Evolutionary conservation across 805 yeast species (phyloP), one percentile per base, ranked within the genome.

Genomic region (Pichia heedii): DNA sequence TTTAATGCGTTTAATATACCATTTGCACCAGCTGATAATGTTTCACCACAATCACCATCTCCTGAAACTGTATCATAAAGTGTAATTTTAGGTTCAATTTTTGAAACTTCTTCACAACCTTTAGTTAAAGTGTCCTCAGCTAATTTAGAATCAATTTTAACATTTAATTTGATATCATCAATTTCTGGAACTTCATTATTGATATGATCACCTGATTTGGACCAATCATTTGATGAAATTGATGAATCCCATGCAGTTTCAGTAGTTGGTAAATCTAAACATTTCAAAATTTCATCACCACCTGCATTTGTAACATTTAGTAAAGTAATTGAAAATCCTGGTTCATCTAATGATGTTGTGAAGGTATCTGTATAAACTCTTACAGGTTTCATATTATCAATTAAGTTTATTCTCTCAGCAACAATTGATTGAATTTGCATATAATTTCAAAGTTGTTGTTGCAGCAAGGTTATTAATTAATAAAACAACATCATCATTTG

Each of bases 21-120:
- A 43, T 79, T 71, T 24, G 88, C 93, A 33, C 97, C 97, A 21
- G 77, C 73, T 13, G 79, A 85, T 48, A 89, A 66, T 1, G 97
- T 89, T 54, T 86, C 93, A 34, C 97, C 97, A 65, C 97, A 89
- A 60, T 89, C 97, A 54, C 97, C 97, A 61, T 89, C 97, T 45
- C 97, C 97, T 1, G 90, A 96, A 51, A 79, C 71, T 2, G 94
- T 83, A 56, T 89, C 97, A 52, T 84, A 79, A 43, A 77, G 73
- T 1, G 97, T 89, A 55, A 89, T 82, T 54, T 77, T 74, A 2
- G 95, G 93, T 61, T 89, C 97, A n/a, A 74, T 74, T 22, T 71
- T 66, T 36, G 81, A 65, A 7, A 80, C 64, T 8, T 61, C 58
- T 42, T 74, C 66, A 44, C 84, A 80, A 33, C 75, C 78, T 2